Conservation (phyloP, 2,329 filamentous ascomycete genomes). For the Rhynchosporium secalis region DNA sequence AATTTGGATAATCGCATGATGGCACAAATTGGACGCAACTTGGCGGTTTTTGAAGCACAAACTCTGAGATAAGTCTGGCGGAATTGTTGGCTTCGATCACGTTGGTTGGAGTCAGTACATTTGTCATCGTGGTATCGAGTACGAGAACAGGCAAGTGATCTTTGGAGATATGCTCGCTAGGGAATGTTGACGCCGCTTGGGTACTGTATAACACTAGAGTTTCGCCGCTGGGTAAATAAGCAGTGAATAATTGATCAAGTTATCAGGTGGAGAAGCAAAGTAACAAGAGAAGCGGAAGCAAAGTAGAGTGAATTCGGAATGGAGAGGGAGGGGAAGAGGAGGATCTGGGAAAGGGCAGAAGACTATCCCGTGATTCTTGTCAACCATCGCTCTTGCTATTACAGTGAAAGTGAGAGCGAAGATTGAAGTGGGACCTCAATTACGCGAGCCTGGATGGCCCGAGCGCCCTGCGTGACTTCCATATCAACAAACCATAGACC, state of each 20-base stretch:
- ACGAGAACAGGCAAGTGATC: neutral
- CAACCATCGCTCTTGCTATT: too few species aligned
- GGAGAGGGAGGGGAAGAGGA: too few species aligned
- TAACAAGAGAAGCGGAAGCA: too few species aligned
- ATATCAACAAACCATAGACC: conserved; percentile 9
- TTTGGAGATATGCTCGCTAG: neutral
- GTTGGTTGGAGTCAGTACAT: neutral
- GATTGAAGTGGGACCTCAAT: neutral
- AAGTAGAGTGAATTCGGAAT: too few species aligned
- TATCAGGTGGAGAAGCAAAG: too few species aligned
- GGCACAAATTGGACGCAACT: conserved; percentile 78
- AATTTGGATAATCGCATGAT: conserved; percentile 49
- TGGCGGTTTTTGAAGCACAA: conserved; percentile 66
- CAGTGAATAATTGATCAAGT: too few species aligned
- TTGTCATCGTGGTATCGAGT: neutral
- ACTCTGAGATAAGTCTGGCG: conserved; percentile 44
- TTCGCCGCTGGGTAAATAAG: too few species aligned
- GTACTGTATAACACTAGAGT: too few species aligned
- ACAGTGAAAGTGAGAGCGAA: neutral
- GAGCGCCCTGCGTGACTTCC: neutral
- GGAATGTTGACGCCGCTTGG: neutral
- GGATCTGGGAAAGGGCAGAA: too few species aligned
- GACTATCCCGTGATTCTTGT: too few species aligned
- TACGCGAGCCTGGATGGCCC: neutral
- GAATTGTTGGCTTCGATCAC: conserved; percentile 19